Percentiles rank a stretch among this genome's conserved stretches.
These are phyloP conservation scores for Aureobasidium sp. DNA, from an alignment of 2,329 filamentous ascomycete genomes.

Conservation along the genomic window DNA sequence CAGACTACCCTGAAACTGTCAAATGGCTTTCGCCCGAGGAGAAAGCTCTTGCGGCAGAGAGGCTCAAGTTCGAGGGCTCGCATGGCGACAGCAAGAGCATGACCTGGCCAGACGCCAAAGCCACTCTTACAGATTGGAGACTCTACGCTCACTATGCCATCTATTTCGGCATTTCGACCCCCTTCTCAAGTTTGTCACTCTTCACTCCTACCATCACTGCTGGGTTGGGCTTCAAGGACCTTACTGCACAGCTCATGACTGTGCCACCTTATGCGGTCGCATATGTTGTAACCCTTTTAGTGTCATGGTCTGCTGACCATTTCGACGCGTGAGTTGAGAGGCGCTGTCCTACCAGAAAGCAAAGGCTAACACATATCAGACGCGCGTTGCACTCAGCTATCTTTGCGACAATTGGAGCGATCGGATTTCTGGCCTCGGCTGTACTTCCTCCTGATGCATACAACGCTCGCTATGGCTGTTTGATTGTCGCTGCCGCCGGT, in stretches of 20 bases:
- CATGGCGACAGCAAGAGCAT: constrained; percentile 36
- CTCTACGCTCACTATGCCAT: constrained; percentile 48
- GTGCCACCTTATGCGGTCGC: constrained; percentile 28
- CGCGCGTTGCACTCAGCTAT: constrained; percentile 47
- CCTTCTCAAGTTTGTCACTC: constrained; percentile 24
- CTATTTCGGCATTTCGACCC: constrained; percentile 42
- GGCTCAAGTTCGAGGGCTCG: constrained; percentile 39
- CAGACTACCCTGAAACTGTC: constrained; percentile 26
- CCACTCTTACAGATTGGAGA: constrained; percentile 44
- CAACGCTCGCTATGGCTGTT: constrained; percentile 57
- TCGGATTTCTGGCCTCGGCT: constrained; percentile 57
- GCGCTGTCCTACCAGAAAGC: neutral
- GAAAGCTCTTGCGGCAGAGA: constrained; percentile 34
- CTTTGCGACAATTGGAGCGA: constrained; percentile 45
- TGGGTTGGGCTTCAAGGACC: constrained; percentile 54
- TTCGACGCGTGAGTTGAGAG: constrained; percentile 41
- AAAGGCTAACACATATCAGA: neutral
- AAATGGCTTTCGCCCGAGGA: constrained; percentile 35
- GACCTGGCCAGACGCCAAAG: constrained; percentile 44
- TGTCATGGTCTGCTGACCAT: constrained; percentile 53
- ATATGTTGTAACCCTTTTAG: constrained; percentile 42
- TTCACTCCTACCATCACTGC: constrained; percentile 51
- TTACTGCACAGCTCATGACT: constrained; percentile 35
- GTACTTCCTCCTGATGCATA: constrained; percentile 56
- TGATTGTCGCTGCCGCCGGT: constrained; percentile 61